Evolutionary conservation across 2,329 filamentous ascomycete species (phyloP).

Genomic region (Didymella pomorum): DNA sequence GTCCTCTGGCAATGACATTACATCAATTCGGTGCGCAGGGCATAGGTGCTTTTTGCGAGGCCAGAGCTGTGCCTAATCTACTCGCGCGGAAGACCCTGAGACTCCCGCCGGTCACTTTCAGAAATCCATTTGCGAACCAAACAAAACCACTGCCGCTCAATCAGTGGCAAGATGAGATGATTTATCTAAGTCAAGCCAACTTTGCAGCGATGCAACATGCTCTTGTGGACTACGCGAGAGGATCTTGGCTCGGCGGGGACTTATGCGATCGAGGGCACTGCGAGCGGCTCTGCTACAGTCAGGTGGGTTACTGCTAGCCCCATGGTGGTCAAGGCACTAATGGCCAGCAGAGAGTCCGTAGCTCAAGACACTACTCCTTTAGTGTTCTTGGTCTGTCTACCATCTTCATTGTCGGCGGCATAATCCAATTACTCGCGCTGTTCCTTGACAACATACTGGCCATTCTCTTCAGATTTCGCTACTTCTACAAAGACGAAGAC

Average conservation of each 20-base stretch:
- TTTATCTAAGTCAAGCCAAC: background rate
- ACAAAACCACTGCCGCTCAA: background rate
- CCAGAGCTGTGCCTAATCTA: background rate
- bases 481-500: background rate
- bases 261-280: background rate
- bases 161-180: background rate
- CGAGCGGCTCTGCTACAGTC: background rate
- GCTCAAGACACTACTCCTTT: too few species aligned
- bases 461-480: background rate
- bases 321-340: too few species aligned
- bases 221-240: background rate
- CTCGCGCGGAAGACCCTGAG: background rate
- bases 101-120: background rate
- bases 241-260: background rate
- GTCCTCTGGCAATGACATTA: background rate
- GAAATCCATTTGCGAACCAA: background rate
- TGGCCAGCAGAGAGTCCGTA: too few species aligned
- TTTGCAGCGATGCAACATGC: background rate
- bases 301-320: background rate
- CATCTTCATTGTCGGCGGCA: background rate
- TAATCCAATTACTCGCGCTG: background rate
- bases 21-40: background rate
- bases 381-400: too few species aligned
- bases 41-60: background rate
- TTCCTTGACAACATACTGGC: background rate